Percentiles rank a stretch among this genome's conserved stretches.
phyloP scores from a whole-genome alignment of 108 stramenopile species.

The Schizochytrium sp. region DNA sequence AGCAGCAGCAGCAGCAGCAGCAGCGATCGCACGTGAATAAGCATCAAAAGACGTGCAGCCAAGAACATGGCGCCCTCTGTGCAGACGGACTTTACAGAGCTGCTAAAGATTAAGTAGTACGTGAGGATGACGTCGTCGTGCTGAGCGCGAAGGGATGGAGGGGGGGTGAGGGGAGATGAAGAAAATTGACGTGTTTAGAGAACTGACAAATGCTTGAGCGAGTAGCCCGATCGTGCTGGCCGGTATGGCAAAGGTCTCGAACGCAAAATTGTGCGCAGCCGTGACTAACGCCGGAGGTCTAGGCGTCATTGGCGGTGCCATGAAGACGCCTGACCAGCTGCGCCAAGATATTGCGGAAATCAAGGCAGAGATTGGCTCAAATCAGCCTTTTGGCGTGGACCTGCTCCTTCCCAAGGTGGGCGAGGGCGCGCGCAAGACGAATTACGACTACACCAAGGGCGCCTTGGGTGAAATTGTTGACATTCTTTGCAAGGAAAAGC shows the following conservation, averaged over 20 bases:
- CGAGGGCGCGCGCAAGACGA: not conserved
- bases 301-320: not conserved
- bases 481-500: not conserved
- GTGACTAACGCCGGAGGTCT: not conserved
- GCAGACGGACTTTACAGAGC: too few species aligned
- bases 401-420: not conserved
- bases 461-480: not conserved
- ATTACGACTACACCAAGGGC: not conserved
- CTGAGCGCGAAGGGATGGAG: too few species aligned
- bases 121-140: too few species aligned
- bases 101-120: too few species aligned
- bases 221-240: not conserved
- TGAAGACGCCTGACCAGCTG: not conserved
- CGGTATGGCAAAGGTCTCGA: not conserved
- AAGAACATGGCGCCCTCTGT: too few species aligned
- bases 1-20: too few species aligned
- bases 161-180: too few species aligned
- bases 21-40: too few species aligned
- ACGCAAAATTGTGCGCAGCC: not conserved
- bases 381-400: not conserved
- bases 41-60: too few species aligned
- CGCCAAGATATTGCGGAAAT: not conserved
- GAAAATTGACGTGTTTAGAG: too few species aligned
- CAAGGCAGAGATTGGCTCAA: not conserved
- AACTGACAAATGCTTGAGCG: not conserved